Evolutionary conservation across 208 protist species (phyloP).

Genomic region (Leishmania major): DNA sequence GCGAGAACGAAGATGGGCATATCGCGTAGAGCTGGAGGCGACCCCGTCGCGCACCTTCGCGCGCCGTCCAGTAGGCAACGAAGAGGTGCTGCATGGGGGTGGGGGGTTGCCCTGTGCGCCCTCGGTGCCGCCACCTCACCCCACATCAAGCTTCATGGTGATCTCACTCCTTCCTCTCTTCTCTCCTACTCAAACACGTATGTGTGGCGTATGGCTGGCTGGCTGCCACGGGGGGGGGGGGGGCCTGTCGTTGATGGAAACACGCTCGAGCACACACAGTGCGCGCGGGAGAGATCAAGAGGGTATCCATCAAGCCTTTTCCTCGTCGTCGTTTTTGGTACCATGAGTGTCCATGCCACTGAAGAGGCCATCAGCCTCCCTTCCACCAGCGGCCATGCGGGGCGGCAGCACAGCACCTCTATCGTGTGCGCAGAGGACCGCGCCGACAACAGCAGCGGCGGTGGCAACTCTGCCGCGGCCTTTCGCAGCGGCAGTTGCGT

Average conservation of each 20-base stretch:
- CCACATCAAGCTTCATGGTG: neutral
- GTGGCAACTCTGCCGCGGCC: neutral
- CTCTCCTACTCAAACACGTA: neutral
- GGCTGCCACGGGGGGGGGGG: neutral
- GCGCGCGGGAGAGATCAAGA: neutral
- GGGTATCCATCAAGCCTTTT: neutral
- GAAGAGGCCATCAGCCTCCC: constrained; percentile 10
- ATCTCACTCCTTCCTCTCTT: neutral
- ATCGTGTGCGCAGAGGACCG: constrained; percentile 16
- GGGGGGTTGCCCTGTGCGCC: neutral
- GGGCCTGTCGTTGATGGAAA: neutral
- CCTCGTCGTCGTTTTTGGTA: neutral
- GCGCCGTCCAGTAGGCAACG: neutral
- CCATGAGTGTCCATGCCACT: neutral
- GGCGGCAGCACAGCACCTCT: constrained; percentile 23
- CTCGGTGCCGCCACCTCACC: neutral
- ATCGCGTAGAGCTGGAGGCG: neutral
- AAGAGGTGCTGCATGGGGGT: neutral
- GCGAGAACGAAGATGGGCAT: neutral
- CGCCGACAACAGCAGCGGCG: constrained; percentile 3
- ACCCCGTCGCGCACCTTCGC: neutral
- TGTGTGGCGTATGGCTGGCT: neutral
- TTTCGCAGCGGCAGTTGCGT: neutral
- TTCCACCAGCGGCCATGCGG: neutral
- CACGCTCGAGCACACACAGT: neutral